Evolutionary conservation across 2,329 filamentous ascomycete genomes (phyloP).

Genomic region (Cladophialophora carrionii): DNA sequence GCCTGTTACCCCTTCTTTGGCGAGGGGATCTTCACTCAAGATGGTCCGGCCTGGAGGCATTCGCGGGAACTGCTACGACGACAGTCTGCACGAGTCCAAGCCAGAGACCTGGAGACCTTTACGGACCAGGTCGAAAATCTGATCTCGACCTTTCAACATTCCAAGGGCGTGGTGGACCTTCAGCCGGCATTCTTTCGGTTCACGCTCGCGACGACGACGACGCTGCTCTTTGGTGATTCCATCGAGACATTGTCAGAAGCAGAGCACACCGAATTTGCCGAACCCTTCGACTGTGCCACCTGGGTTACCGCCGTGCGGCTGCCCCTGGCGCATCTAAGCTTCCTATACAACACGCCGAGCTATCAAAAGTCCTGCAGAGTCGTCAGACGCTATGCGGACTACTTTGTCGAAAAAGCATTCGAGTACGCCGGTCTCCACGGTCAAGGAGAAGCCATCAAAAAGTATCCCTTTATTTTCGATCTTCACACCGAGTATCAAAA

Average conservation of each 20-base stretch:
- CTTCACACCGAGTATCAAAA: slow-evolving; percentile 14
- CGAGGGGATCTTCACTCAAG: slow-evolving; percentile 48
- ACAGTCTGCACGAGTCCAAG: slow-evolving; percentile 44
- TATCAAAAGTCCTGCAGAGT: slow-evolving; percentile 15
- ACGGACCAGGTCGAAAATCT: slow-evolving; percentile 36
- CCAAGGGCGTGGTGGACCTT: slow-evolving; percentile 46
- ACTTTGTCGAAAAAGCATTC: slow-evolving; percentile 18
- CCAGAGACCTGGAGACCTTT: slow-evolving; percentile 43
- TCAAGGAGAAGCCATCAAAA: slow-evolving; percentile 5
- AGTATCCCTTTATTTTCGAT: slow-evolving; percentile 23
- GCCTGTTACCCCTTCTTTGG: slow-evolving; percentile 41
- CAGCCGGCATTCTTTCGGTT: slow-evolving; percentile 54
- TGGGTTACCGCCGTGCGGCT: slow-evolving; percentile 13
- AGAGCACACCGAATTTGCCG: slow-evolving; percentile 20
- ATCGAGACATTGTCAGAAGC: slow-evolving; percentile 38
- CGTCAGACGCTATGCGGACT: slow-evolving; percentile 18
- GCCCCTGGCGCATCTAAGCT: slow-evolving; percentile 8
- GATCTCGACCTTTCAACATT: slow-evolving; percentile 20
- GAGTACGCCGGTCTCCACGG: slow-evolving; percentile 7
- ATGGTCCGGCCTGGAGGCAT: slow-evolving; percentile 38
- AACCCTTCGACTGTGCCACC: slow-evolving; percentile 10
- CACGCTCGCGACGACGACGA: slow-evolving; percentile 54
- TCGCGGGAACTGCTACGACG: slow-evolving; percentile 46
- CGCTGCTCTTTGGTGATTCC: slow-evolving; percentile 38
- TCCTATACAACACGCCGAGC: slow-evolving; percentile 7